Conservation (phyloP, 1,139 yeast species). For the Trichomonascaceae sp. region DNA sequence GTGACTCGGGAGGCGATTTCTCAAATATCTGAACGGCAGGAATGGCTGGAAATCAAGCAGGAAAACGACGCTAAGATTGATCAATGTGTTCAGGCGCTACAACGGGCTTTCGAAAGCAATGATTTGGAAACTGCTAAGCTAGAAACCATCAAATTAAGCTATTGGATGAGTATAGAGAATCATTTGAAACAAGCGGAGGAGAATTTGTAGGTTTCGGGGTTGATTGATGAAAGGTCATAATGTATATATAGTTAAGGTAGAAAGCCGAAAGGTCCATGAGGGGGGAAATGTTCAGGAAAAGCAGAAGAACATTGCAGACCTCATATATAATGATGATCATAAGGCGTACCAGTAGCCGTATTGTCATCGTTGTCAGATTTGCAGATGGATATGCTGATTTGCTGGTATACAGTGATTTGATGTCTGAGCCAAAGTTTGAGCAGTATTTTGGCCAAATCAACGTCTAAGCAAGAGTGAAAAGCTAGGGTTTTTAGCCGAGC, state of each 20-base stretch:
- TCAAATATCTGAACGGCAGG: constrained; percentile 52
- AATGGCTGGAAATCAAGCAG: constrained; percentile 45
- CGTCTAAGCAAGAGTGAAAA: background rate
- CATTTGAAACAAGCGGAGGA: constrained; percentile 39
- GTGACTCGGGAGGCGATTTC: constrained; percentile 76
- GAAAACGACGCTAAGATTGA: constrained; percentile 54
- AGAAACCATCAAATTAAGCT: constrained; percentile 67
- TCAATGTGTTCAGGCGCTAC: constrained; percentile 35
- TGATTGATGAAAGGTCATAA: background rate
- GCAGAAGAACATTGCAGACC: background rate
- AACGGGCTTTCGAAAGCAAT: constrained; percentile 33
- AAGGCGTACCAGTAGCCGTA: too few relatives aligned
- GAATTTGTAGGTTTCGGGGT: background rate
- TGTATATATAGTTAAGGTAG: background rate
- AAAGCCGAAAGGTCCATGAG: too few relatives aligned
- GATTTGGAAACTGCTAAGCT: constrained; percentile 55
- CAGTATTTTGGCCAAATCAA: too few relatives aligned
- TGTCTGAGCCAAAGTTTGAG: too few relatives aligned
- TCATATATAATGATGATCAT: background rate
- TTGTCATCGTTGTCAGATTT: background rate
- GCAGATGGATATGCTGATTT: background rate
- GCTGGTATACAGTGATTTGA: background rate
- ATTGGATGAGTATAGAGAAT: constrained; percentile 73
- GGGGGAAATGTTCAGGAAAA: background rate
- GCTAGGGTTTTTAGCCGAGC: too few relatives aligned